Percentiles rank a stretch among this genome's conserved stretches.
Conservation (phyloP, 2,329 filamentous ascomycete genomes). For the Calonectria montana region DNA sequence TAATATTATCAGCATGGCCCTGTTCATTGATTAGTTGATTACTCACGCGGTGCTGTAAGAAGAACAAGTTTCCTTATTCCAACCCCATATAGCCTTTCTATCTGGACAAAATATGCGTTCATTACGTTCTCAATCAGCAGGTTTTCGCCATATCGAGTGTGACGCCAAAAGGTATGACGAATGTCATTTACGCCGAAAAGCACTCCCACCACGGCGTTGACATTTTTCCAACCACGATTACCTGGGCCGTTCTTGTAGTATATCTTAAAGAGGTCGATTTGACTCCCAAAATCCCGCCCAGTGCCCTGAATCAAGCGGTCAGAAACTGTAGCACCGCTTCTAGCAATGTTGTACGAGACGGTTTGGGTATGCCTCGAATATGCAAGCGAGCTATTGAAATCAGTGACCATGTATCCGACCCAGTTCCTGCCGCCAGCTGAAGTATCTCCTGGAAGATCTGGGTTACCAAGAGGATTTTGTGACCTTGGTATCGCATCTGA, state of each 20-base stretch:
- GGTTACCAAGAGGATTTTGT: slow-evolving; percentile 2
- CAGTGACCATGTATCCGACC: slow-evolving; percentile 10
- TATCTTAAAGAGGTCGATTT: neutral
- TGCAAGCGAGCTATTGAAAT: neutral
- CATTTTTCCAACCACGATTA: neutral
- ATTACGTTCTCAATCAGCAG: neutral
- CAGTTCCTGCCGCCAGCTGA: slow-evolving; percentile 6
- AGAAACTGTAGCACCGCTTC: neutral
- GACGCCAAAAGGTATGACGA: neutral
- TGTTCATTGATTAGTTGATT: neutral
- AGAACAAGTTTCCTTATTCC: neutral
- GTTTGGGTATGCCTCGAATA: neutral
- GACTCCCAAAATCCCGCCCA: neutral
- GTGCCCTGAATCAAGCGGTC: neutral
- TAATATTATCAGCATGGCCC: neutral
- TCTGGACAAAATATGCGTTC: neutral
- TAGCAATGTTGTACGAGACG: slow-evolving; percentile 10
- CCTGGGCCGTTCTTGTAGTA: neutral
- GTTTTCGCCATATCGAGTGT: neutral
- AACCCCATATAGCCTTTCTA: neutral
- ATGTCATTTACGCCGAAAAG: slow-evolving; percentile 11
- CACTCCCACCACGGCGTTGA: neutral
- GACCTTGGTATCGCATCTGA: neutral
- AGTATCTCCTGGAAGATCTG: neutral
- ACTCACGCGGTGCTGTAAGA: slow-evolving; percentile 6